Conservation (phyloP, 495 filamentous ascomycete species). For the Glarea lozoyensis region DNA sequence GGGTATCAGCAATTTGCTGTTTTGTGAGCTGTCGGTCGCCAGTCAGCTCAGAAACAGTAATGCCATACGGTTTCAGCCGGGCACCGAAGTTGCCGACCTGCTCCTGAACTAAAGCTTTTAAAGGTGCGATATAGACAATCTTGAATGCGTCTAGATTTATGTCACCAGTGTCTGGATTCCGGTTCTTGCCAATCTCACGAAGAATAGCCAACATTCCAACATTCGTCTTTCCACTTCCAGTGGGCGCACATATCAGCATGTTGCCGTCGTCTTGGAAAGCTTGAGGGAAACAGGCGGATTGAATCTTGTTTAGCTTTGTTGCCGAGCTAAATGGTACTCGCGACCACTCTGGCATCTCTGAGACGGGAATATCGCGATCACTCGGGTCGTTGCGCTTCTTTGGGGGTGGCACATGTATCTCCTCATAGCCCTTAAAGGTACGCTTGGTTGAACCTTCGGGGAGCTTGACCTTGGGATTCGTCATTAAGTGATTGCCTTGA, state of each 20-base stretch:
- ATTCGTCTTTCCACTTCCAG: conserved; percentile 97
- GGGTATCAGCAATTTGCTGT: conserved; percentile 94
- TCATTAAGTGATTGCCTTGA: conserved; percentile 97
- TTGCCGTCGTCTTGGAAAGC: conserved; percentile 95
- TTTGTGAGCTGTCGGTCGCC: conserved; percentile 98
- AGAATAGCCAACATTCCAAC: conserved; percentile 96
- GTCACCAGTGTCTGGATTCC: conserved; percentile 76
- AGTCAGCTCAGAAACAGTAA: conserved; percentile 87
- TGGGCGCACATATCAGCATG: conserved; percentile 94
- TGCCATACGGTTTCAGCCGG: conserved; percentile 80
- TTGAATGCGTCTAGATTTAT: conserved; percentile 96
- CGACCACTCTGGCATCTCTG: conserved; percentile 89
- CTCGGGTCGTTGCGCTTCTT: conserved; percentile 72
- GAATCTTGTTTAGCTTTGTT: conserved; percentile 83
- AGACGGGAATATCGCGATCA: conserved; percentile 71
- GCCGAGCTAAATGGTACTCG: conserved; percentile 69
- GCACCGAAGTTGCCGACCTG: conserved; percentile 96
- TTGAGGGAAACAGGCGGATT: conserved; percentile 82
- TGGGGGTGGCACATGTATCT: conserved; percentile 91
- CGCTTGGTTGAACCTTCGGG: conserved; percentile 92
- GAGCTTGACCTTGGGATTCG: conserved; percentile 89
- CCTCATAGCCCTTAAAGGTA: conserved; percentile 95
- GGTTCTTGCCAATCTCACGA: conserved; percentile 92
- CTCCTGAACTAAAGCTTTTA: conserved; percentile 94
- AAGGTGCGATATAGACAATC: conserved; percentile 86